Base-by-base conservation (phyloP, 2,329 filamentous ascomycete species). In the Penicillium digitatum region DNA sequence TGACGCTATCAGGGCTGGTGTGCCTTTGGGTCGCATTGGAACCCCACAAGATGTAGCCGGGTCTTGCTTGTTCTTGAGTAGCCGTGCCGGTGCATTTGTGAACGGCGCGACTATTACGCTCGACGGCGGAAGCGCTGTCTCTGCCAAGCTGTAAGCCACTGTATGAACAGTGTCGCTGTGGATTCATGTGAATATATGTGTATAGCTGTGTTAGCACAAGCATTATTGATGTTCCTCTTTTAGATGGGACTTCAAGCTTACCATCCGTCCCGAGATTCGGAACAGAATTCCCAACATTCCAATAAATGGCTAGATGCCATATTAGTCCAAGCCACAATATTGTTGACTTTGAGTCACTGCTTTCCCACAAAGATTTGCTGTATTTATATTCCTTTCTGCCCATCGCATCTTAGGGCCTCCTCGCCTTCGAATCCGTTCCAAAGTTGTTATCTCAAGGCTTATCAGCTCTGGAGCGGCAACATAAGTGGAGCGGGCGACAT, bases 31-130 rank as follows among this genome's bases (percentile, higher is more conserved):
- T 0, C 75, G 88, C 31, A 87, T 90, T 63, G 88, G 88, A 0
- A 80, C 74, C 18, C 81, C 85, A 0, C 74, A 85, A 67, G 88
- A 91, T 69, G 84, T 89, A 4, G 87, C 87, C 0, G 87, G 87
- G 0, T 80, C 87, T 11, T 89, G 87, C 68, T 72, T 91, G 53
- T 91, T 87, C 72, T 71, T 91, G 67, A 79, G 81, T 37, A 87
- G 86, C 64, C 77, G 81, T 52, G 88, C 87, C 1, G 87, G 88
- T 4, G 76, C 81, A 1, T 87, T 80, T 68, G 78, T 87, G 34
- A 88, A 87, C 59, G 86, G 86, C 3, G 83, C 85, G 16, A 83
- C 82, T 3, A 82, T 88, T 58, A 74, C 81, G 10, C 67, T 87
- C 38, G 86, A 88, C 67, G 84, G 84, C 2, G 84, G 84, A 2